Base-by-base conservation (phyloP, 768 basidiomycete species). In the Artomyces pyxidatus region DNA sequence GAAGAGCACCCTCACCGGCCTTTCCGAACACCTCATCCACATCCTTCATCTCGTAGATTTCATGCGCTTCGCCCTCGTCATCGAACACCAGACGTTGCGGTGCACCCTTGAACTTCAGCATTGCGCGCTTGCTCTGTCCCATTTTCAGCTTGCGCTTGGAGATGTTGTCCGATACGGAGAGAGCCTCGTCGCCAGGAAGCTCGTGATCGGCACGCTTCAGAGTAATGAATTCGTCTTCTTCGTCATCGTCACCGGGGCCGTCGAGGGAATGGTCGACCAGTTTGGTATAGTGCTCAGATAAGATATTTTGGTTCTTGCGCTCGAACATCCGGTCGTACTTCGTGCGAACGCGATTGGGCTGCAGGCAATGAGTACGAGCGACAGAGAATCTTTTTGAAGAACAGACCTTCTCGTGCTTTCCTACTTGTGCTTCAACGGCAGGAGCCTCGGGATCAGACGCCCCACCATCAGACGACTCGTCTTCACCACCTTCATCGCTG, bases 281-380 rank as follows among this genome's bases (percentile, higher is more conserved):
- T 60, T 89, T 91, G 49, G 72, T 75, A 69, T 96, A 97, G 65
- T 96, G 93, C 51, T 83, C 79, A 0, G 93, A 91, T 27, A 97
- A 75, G 42, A 97, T 83, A 54, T 82, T 85, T 64, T 96, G 94
- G 63, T 96, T 97, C 65, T 90, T 95, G 49, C 94, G 81, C 61
- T 88, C 87, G 63, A 97, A 98, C 93, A 99, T 97, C 45, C 90
- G 81, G 65, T 97, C 95, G 64, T 97, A 96, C 68, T 95, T 97
- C 3, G 95, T 97, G 44, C 88, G 80, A 0, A 87, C 83, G 37
- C 66, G 69, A 9, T 63, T 61, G 38, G 65, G 59, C 72, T 73
- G n/a, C 23, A 25, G 26, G 32, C 12, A n/a, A n/a, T 23, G 6
- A 41, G 52, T 12, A 44, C 40, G 12, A 42, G 17, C 28, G 16